Conservation (phyloP, 257 asterid species). For the Ilex aquifolium region DNA sequence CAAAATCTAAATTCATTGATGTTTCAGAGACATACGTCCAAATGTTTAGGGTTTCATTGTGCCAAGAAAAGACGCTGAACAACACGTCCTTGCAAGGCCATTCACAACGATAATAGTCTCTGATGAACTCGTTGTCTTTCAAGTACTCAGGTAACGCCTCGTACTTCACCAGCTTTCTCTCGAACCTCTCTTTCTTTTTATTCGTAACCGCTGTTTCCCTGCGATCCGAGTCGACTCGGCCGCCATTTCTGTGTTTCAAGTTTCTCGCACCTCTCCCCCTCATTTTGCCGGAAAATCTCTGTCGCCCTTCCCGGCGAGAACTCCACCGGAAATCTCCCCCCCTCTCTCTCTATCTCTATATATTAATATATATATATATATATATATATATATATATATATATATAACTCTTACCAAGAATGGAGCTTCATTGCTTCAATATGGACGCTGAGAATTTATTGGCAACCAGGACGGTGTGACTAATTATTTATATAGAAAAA, state of each 20-base stretch:
- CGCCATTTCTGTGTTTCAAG: conserved; percentile 5
- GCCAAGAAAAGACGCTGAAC: conserved; percentile 79
- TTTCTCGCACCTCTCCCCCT: conserved; percentile 29
- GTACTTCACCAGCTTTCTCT: conserved; percentile 41
- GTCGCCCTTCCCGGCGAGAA: conserved; percentile 31
- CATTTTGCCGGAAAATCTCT: conserved; percentile 15
- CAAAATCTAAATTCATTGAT: background rate
- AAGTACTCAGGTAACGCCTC: conserved; percentile 79
- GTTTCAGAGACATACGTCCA: conserved; percentile 64
- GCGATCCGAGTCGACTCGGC: background rate
- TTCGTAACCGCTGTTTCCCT: background rate
- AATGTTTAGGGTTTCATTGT: conserved; percentile 83
- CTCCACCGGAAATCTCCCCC: conserved; percentile 19
- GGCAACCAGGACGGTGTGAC: conserved; percentile 20
- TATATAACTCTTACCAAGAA: background rate
- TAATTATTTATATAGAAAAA: conserved; percentile 3
- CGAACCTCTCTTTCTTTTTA: conserved; percentile 17
- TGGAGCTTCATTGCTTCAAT: conserved; percentile 12
- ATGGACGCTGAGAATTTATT: conserved; percentile 12
- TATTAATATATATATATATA: background rate
- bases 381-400: background rate
- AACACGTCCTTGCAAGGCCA: conserved; percentile 73
- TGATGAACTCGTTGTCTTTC: conserved; percentile 80
- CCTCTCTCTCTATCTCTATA: conserved; percentile 3
- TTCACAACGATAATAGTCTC: conserved; percentile 77